Percentiles rank a stretch among this genome's conserved stretches.
Conservation (phyloP, 306 rosid species). For the Vicia faba region DNA sequence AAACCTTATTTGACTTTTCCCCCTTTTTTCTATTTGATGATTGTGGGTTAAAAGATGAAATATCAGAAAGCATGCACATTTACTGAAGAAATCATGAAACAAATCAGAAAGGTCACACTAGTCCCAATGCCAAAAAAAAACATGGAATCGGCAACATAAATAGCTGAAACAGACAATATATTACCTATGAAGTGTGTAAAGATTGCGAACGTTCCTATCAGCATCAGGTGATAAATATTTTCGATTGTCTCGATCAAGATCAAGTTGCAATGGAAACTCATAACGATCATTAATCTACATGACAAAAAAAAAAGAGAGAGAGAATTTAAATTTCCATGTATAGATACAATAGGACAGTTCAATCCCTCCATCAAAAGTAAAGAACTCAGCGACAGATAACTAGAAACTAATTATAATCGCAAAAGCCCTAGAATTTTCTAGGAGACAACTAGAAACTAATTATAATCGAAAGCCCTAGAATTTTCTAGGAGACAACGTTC, state of each 20-base stretch:
- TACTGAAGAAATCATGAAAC: constrained; percentile 29
- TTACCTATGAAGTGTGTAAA: constrained; percentile 97
- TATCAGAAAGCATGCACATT: constrained; percentile 5
- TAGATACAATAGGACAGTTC: constrained; percentile 3
- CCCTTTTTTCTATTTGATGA: neutral
- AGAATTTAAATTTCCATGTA: constrained; percentile 5
- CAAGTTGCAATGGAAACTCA: constrained; percentile 98
- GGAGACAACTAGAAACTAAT: constrained; percentile 20
- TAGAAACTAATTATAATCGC: constrained; percentile 6
- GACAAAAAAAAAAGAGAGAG: neutral
- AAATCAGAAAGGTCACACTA: constrained; percentile 18
- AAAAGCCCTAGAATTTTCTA: constrained; percentile 23
- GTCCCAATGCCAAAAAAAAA: constrained; percentile 9
- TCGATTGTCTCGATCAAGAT: constrained; percentile 89
- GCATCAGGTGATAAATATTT: constrained; percentile 96
- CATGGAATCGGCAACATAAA: constrained; percentile 7
- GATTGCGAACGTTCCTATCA: constrained; percentile 87
- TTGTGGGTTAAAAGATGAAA: constrained; percentile 6
- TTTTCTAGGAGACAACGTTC: constrained; percentile 26
- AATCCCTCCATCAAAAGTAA: constrained; percentile 19
- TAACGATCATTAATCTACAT: constrained; percentile 91
- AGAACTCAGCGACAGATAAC: neutral
- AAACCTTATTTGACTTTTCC: constrained; percentile 13
- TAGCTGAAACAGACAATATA: constrained; percentile 15
- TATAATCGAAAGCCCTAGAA: constrained; percentile 28